Percentiles rank a stretch among this genome's conserved stretches.
These are phyloP conservation scores for Eucalyptus erythrocorys DNA, from an alignment of 345 rosid genomes.

Conservation along the genomic window DNA sequence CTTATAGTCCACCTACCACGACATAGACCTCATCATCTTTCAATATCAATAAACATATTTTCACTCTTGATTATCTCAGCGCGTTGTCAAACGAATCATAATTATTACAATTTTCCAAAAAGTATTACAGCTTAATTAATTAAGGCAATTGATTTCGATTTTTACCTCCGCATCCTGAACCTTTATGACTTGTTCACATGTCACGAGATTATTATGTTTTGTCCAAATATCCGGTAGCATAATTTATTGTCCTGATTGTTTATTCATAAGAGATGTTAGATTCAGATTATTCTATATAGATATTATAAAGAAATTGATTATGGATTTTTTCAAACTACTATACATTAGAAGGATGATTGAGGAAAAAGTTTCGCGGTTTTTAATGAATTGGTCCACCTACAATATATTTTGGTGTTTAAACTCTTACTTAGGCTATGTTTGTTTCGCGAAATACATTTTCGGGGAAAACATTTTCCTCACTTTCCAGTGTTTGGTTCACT, in stretches of 20 bases:
- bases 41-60: too few species aligned
- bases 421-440: too few species aligned
- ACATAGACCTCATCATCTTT: too few species aligned
- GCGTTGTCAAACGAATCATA: neutral
- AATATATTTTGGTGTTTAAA: neutral
- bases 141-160: neutral
- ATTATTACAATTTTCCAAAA: too few species aligned
- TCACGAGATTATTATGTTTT: neutral
- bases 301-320: neutral
- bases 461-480: too few species aligned
- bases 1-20: too few species aligned
- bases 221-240: neutral
- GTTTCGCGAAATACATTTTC: too few species aligned
- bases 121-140: neutral
- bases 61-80: neutral
- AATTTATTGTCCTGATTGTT: neutral
- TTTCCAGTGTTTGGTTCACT: too few species aligned
- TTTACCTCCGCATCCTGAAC: neutral
- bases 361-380: rapidly evolving
- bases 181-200: neutral
- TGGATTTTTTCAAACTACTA: too few species aligned
- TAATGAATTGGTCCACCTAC: neutral
- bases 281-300: neutral
- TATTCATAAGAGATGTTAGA: neutral
- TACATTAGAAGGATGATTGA: too few species aligned